Base-by-base conservation (phyloP, 2,329 filamentous ascomycete species). In the Botrytis aclada region DNA sequence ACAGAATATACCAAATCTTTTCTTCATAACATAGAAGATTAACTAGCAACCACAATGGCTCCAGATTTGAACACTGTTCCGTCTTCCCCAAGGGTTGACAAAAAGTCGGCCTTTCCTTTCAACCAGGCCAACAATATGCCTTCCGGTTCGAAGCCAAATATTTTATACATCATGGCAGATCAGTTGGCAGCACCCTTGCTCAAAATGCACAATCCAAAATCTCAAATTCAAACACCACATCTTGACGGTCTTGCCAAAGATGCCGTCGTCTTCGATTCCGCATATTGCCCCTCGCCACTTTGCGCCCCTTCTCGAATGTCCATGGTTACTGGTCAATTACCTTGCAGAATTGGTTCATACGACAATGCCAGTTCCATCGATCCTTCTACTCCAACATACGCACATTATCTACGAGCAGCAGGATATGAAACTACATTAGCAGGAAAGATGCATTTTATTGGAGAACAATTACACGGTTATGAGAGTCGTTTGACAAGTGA, bases 361-460 rank as follows among this genome's bases (percentile, higher is more conserved):
- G 95, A 98, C 84, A 98, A 98, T 80, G 95, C 94, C 62, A 90
- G 92, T 47, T 92, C 94, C 77, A 91, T 98, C 78, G 87, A 89
- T 72, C 93, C 93, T 72, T 94, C 97, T 78, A 89, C 93, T 43
- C 95, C 94, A 22, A 98, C 95, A 1, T 98, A 97, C 80, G 94
- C 95, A 14, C 95, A 98, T 82, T 97, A 97, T 83, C 86, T 98
- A 71, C 92, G 95, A 67, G 87, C 89, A 60, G 90, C 91, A 79
- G 94, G 93, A 70, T 98, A 98, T 80, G 93, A 97, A 83, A 97
- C 95, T 20, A 93, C 92, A 9, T 86, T 98, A 77, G 94, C 95
- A 8, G 95, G 95, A 75, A 98, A 98, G 87, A 98, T 98, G 95
- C 95, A 98, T 83, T 98, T 98, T 81, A 92, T 97, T 71, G 95